These are phyloP conservation scores for Sordariomycetes sp. DNA, from an alignment of 2,329 filamentous ascomycete species.

Conservation along the genomic window DNA sequence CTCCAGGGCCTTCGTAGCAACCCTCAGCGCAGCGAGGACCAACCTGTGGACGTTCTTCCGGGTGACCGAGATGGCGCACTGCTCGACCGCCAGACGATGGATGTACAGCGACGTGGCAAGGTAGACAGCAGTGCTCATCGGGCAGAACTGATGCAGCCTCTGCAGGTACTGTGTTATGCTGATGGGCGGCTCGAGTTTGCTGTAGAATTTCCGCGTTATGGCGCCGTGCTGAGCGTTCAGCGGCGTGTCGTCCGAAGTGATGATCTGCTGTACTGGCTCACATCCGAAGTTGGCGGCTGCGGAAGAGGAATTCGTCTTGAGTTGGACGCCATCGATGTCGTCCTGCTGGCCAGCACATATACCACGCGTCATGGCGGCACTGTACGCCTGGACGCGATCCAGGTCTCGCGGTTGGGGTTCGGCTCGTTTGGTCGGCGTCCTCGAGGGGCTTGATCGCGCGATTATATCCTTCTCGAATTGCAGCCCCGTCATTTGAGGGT, in stretches of 20 bases:
- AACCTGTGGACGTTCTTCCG: constrained; percentile 79
- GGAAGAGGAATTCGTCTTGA: constrained; percentile 25
- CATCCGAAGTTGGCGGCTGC: constrained; percentile 3
- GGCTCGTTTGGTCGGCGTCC: constrained; percentile 1
- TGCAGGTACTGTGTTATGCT: constrained; percentile 75
- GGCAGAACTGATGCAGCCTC: constrained; percentile 83
- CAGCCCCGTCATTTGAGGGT: constrained; percentile 58
- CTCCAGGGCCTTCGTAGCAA: constrained; percentile 93
- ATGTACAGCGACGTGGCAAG: constrained; percentile 85
- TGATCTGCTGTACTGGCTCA: too few species aligned
- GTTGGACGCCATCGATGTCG: constrained; percentile 44
- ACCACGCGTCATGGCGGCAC: constrained; percentile 14
- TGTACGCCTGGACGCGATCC: constrained; percentile 15
- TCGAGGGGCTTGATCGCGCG: constrained; percentile 29
- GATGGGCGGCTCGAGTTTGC: constrained; percentile 77
- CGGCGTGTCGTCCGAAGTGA: constrained; percentile 48
- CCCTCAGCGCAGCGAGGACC: constrained; percentile 71
- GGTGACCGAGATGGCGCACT: constrained; percentile 72
- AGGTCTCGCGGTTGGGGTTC: too few species aligned
- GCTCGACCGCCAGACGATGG: constrained; percentile 67
- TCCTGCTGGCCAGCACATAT: constrained; percentile 15
- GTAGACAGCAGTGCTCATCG: constrained; percentile 89
- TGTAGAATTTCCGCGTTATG: constrained; percentile 89
- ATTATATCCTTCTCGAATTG: constrained; percentile 54
- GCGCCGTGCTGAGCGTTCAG: constrained; percentile 72